phyloP scores from a whole-genome alignment of 78 protist species.

The Dictyostelium intermedium region DNA sequence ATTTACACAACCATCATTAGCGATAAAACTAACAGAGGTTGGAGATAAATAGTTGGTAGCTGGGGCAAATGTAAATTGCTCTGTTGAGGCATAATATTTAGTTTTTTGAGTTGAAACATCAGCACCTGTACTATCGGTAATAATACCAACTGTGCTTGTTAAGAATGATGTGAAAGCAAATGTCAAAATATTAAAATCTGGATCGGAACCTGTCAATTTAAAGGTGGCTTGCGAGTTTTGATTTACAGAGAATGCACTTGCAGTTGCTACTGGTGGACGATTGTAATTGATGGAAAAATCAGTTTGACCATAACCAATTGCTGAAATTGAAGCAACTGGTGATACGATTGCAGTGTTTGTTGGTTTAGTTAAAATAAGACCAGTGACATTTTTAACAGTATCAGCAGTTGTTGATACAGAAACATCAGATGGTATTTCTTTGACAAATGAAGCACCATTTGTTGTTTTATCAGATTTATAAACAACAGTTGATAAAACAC shows the following conservation, averaged over 20 bases:
- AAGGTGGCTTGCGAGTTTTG: neutral
- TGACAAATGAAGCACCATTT: neutral
- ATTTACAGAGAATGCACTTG: neutral
- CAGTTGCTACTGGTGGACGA: neutral
- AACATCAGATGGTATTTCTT: neutral
- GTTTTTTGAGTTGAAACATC: neutral
- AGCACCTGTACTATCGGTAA: neutral
- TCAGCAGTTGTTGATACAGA: neutral
- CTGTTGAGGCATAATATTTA: neutral
- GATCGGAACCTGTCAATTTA: neutral
- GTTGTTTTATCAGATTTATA: neutral
- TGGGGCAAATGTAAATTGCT: neutral
- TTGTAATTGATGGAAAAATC: neutral
- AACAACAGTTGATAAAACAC: neutral
- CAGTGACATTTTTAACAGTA: neutral
- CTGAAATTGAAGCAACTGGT: neutral
- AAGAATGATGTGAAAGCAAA: neutral
- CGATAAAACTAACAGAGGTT: neutral
- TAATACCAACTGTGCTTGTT: neutral
- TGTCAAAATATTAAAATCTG: neutral
- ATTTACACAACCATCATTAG: neutral
- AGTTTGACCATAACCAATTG: neutral
- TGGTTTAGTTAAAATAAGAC: neutral
- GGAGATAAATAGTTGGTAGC: neutral
- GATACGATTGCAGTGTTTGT: neutral